phyloP scores from a whole-genome alignment of 306 rosid species.

The Quercus cerris region DNA sequence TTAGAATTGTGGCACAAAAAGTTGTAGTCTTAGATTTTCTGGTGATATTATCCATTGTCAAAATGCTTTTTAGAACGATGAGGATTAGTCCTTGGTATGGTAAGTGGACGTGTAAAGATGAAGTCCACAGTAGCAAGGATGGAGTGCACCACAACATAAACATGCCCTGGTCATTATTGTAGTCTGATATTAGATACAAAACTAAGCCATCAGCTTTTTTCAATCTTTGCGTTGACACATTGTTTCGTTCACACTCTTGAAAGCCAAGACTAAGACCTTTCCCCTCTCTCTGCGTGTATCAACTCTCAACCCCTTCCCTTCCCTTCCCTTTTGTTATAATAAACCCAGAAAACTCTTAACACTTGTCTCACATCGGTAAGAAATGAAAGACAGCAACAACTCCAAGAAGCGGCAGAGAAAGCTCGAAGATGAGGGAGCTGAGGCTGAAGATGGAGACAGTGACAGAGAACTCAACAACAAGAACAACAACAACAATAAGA shows the following conservation, averaged over 20 bases:
- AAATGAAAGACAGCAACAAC: not conserved
- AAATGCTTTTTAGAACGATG: too few species aligned
- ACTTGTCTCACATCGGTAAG: too few species aligned
- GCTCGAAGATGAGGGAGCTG: slow-evolving; percentile 10
- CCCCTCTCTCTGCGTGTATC: slow-evolving; percentile 13
- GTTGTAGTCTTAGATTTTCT: too few species aligned
- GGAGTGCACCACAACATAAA: too few species aligned
- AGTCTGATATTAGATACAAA: not conserved
- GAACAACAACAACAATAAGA: not conserved
- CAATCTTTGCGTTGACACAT: slow-evolving; percentile 34
- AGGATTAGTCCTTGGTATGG: too few species aligned
- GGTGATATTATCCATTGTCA: too few species aligned
- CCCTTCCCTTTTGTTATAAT: too few species aligned
- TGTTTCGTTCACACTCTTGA: slow-evolving; percentile 17
- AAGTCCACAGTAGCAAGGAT: too few species aligned
- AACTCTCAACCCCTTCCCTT: not conserved
- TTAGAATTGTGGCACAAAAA: too few species aligned
- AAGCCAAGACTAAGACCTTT: not conserved
- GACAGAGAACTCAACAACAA: slow-evolving; percentile 22
- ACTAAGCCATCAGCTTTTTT: not conserved
- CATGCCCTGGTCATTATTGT: too few species aligned
- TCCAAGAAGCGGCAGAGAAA: slow-evolving; percentile 28
- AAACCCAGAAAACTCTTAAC: too few species aligned
- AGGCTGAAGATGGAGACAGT: not conserved
- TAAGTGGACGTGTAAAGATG: too few species aligned